Evolutionary conservation across 352 stramenopile species (phyloP), one percentile per base, ranked within the genome.

Genomic region (Globisporangium takayamanum): DNA sequence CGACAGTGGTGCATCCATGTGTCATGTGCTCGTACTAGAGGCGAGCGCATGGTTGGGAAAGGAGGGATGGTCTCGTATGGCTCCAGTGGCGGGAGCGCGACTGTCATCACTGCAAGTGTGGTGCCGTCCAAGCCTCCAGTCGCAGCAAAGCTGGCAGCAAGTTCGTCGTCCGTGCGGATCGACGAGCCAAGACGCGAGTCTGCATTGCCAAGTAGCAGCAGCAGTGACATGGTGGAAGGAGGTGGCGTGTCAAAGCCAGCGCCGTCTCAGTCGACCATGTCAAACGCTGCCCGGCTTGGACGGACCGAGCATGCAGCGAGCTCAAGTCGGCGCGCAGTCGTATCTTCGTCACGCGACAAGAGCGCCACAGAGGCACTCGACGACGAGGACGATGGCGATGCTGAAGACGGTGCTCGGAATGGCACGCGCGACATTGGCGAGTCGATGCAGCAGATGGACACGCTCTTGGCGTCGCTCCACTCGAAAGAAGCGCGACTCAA

Each of bases 401-500:
- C 18, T 26, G 30, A 53, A 16, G 59, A 60, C 0, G 60, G 51
- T n/a, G 46, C 48, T 30, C 26, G 8, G 16, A 16, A 15, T 18
- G 18, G 41, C 18, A 49, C 2, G n/a, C 18, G 50, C 20, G 60
- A 70, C 5, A 5, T 69, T 25, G 49, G 62, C 49, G 20, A 22
- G n/a, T 57, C 60, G 11, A 60, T 57, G 52, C 63, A 76, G 45
- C 66, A 80, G n/a, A 59, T 83, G 15, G 64, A 57, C 28, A 72
- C 10, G 4, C 68, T 89, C 11, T 69, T 87, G 41, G 80, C 37
- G 41, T 65, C 71, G 22, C 67, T 89, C 16, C 74, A 87, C 33
- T 75, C 70, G 50, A 83, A 86, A 50, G 76, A 89, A 56, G 75
- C 71, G 22, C 71, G 67, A 18, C 68, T 89, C 7, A 83, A 89